Evolutionary conservation across 1,139 yeast species (phyloP).

Genomic region (Geotrichum reessii): DNA sequence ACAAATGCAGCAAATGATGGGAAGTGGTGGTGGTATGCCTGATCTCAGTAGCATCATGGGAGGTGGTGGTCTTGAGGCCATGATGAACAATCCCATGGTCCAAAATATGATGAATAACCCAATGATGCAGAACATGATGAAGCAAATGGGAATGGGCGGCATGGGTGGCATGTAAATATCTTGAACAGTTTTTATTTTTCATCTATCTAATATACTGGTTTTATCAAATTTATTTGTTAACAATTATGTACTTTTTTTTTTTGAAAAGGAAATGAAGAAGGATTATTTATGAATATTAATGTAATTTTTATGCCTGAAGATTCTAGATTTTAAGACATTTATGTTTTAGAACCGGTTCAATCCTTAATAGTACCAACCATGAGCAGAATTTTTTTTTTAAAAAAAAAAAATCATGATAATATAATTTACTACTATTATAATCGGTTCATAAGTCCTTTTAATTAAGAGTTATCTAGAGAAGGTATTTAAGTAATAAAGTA

Average conservation of each 20-base stretch:
- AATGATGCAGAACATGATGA: conserved; percentile 72
- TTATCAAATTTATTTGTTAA: neutral
- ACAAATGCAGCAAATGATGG: conserved; percentile 36
- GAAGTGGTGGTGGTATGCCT: conserved; percentile 41
- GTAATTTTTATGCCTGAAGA: too few relatives aligned
- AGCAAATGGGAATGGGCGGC: conserved; percentile 51
- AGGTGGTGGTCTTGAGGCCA: conserved; percentile 41
- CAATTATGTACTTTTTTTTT: neutral
- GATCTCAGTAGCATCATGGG: conserved; percentile 33
- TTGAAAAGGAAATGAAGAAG: neutral
- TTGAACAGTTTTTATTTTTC: neutral
- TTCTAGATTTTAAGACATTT: too few relatives aligned
- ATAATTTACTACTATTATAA: too few relatives aligned
- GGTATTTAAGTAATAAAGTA: too few relatives aligned
- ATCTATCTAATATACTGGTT: neutral
- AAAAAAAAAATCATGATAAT: too few relatives aligned
- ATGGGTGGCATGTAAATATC: conserved; percentile 3
- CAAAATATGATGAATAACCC: conserved; percentile 59
- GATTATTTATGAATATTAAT: too few relatives aligned
- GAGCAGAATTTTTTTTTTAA: too few relatives aligned
- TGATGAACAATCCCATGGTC: conserved; percentile 40
- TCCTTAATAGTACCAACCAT: too few relatives aligned
- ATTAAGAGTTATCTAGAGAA: too few relatives aligned
- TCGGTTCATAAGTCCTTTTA: too few relatives aligned
- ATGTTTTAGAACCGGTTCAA: too few relatives aligned